Evolutionary conservation across 441 rosid genomes (phyloP).

Genomic region (Melianthus villosus): DNA sequence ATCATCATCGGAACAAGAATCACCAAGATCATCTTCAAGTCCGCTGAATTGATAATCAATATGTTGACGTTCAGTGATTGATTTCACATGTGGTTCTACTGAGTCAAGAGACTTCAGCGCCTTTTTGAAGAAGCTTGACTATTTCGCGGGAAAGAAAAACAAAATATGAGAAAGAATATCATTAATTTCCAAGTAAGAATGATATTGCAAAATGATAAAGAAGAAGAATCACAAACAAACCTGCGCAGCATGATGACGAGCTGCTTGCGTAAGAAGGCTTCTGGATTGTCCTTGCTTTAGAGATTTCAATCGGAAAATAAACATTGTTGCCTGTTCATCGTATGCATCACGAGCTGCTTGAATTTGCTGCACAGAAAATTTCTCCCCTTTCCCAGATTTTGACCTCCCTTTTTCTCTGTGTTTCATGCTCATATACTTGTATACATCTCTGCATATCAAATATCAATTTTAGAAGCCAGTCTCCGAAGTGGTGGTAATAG

Average conservation of each 20-base stretch:
- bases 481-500: too few species aligned
- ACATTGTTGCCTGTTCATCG: conserved; percentile 50
- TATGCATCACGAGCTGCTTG: conserved; percentile 50
- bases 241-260: conserved; percentile 75
- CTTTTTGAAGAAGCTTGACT: conserved; percentile 50
- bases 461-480: conserved; percentile 8
- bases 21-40: conserved; percentile 39
- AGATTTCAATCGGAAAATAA: conserved; percentile 53
- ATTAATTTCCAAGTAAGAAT: conserved; percentile 3
- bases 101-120: conserved; percentile 46
- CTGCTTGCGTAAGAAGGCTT: conserved; percentile 70
- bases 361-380: conserved; percentile 31
- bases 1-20: conserved; percentile 22
- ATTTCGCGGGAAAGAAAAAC: conserved; percentile 10
- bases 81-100: conserved; percentile 45
- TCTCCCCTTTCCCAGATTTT: conserved; percentile 44
- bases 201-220: background rate
- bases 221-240: conserved; percentile 23
- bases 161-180: background rate
- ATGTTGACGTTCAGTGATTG: conserved; percentile 36
- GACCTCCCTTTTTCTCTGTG: conserved; percentile 45
- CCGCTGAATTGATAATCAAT: conserved; percentile 51
- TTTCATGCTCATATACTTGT: conserved; percentile 31
- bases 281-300: conserved; percentile 62
- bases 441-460: conserved; percentile 26